These are phyloP conservation scores for Colletotrichum orbiculare DNA, from an alignment of 2,329 filamentous ascomycete genomes.

Conservation along the genomic window DNA sequence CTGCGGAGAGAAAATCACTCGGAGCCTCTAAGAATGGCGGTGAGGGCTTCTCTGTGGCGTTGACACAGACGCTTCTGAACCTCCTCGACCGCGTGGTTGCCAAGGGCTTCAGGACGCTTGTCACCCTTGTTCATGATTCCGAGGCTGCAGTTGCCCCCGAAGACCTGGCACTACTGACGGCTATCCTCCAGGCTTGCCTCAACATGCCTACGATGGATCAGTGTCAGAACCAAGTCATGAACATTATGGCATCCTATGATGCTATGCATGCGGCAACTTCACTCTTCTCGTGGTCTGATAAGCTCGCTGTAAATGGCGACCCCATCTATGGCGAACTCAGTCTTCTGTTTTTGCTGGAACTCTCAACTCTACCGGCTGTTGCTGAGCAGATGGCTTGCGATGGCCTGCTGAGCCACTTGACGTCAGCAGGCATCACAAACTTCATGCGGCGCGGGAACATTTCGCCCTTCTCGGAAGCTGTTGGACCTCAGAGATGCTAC, in stretches of 20 bases:
- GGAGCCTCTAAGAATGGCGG: slow-evolving; percentile 37
- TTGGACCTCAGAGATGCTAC: slow-evolving; percentile 79
- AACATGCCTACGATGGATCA: slow-evolving; percentile 81
- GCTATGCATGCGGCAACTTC: slow-evolving; percentile 84
- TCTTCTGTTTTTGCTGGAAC: slow-evolving; percentile 86
- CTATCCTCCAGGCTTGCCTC: slow-evolving; percentile 86
- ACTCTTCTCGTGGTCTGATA: slow-evolving; percentile 94
- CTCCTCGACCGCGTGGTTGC: slow-evolving; percentile 83
- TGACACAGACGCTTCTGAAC: slow-evolving; percentile 76
- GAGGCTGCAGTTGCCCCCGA: slow-evolving; percentile 74
- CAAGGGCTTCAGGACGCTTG: slow-evolving; percentile 83
- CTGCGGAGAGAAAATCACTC: slow-evolving; percentile 43
- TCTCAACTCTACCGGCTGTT: slow-evolving; percentile 82
- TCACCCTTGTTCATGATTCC: slow-evolving; percentile 83
- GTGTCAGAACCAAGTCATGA: slow-evolving; percentile 76
- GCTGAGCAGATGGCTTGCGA: slow-evolving; percentile 93
- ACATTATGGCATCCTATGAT: slow-evolving; percentile 76
- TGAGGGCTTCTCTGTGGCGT: slow-evolving; percentile 53
- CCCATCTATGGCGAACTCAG: slow-evolving; percentile 95
- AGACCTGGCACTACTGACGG: slow-evolving; percentile 88
- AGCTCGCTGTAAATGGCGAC: slow-evolving; percentile 80
- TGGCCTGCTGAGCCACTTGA: slow-evolving; percentile 81
- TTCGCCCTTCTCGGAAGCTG: slow-evolving; percentile 81
- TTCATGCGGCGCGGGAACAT: slow-evolving; percentile 78
- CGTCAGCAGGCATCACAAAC: slow-evolving; percentile 81